phyloP scores from a whole-genome alignment of 164 flowering plant genomes.

The Malania oleifera region DNA sequence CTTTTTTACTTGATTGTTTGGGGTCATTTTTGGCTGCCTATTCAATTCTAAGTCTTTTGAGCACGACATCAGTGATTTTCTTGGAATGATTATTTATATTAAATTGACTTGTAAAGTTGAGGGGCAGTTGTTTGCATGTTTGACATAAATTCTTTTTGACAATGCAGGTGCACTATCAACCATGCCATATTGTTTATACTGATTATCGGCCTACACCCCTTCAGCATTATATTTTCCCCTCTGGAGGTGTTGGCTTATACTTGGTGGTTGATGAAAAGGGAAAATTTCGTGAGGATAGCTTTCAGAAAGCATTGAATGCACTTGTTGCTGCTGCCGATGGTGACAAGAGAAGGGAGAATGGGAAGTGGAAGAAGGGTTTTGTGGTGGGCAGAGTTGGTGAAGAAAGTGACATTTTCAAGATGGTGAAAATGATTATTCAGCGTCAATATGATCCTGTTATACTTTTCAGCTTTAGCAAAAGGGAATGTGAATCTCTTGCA shows the following conservation, averaged over 20 bases:
- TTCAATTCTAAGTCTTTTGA: too few relatives aligned
- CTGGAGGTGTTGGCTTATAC: constrained; percentile 84
- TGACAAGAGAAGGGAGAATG: constrained; percentile 66
- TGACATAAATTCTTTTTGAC: constrained; percentile 1
- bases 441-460: constrained; percentile 98
- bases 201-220: constrained; percentile 99
- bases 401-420: constrained; percentile 93
- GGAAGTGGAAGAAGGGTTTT: constrained; percentile 75
- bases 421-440: constrained; percentile 94
- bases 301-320: constrained; percentile 92
- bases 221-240: constrained; percentile 92
- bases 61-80: background rate
- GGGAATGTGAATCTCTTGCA: constrained; percentile 96
- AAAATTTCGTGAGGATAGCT: constrained; percentile 94
- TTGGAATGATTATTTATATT: background rate
- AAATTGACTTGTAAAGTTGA: background rate
- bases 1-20: background rate
- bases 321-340: constrained; percentile 65
- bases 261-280: constrained; percentile 95
- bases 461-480: constrained; percentile 96
- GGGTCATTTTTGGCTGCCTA: too few relatives aligned
- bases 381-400: constrained; percentile 60
- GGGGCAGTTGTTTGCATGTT: background rate
- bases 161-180: constrained; percentile 89
- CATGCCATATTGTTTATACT: constrained; percentile 96